Conservation (phyloP, 192 early-diverging fungal species). For the Rhizophagus sp. region DNA sequence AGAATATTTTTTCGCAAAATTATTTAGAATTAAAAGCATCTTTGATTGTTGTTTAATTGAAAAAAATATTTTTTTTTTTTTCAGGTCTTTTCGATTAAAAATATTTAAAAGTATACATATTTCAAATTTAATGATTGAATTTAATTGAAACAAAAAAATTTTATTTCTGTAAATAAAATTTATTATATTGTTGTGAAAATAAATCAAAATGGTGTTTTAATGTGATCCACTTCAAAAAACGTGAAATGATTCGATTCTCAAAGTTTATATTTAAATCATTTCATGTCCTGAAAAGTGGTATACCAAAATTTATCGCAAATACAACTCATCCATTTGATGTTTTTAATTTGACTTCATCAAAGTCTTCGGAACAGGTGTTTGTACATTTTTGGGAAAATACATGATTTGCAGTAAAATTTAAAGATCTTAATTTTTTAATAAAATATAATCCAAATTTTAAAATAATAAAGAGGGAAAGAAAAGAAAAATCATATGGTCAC, state of each 20-base stretch:
- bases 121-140: background rate
- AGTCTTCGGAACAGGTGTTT: background rate
- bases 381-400: background rate
- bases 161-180: background rate
- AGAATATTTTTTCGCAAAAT: background rate
- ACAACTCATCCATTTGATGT: background rate
- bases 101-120: background rate
- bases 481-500: background rate
- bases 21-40: too few relatives aligned
- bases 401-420: background rate
- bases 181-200: background rate
- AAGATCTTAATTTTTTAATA: too few relatives aligned
- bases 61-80: slow-evolving; percentile 9
- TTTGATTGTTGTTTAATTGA: too few relatives aligned
- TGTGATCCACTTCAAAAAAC: background rate
- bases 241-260: background rate
- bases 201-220: background rate
- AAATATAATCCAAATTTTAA: background rate
- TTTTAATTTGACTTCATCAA: background rate
- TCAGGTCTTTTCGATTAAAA: slow-evolving; percentile 59
- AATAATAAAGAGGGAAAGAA: background rate
- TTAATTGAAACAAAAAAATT: background rate
- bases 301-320: background rate
- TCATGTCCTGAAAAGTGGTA: background rate
- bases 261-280: background rate